Evolutionary conservation across 805 yeast species (phyloP).

Genomic region (Candida qinlingensis): DNA sequence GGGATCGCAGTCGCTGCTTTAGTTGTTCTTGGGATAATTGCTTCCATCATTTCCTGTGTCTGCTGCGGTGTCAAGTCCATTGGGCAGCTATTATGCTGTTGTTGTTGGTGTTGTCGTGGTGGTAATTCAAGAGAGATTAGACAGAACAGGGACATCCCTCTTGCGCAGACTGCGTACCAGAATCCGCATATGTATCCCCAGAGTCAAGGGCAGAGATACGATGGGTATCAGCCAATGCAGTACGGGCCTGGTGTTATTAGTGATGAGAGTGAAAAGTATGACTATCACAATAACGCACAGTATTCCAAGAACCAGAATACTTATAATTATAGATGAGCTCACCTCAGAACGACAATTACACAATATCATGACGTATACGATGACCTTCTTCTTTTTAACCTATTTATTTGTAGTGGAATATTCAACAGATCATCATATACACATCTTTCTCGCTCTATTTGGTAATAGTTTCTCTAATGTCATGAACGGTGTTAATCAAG

Average conservation of each 20-base stretch:
- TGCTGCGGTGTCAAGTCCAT: slow-evolving; percentile 53
- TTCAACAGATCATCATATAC: no score
- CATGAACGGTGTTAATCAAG: slow-evolving; percentile 17
- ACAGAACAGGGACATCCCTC: slow-evolving; percentile 7
- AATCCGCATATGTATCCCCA: slow-evolving; percentile 21
- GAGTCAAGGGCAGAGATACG: slow-evolving; percentile 3
- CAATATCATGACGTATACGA: no score
- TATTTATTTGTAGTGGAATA: no score
- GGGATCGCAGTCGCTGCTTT: slow-evolving; percentile 57
- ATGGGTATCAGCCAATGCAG: background rate
- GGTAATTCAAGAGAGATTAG: background rate
- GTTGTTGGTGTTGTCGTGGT: slow-evolving; percentile 31
- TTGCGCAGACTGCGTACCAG: slow-evolving; percentile 10
- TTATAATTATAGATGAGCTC: background rate
- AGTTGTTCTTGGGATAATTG: slow-evolving; percentile 49
- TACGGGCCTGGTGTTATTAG: slow-evolving; percentile 17
- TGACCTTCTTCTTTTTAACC: no score
- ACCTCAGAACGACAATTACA: background rate
- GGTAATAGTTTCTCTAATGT: slow-evolving; percentile 17
- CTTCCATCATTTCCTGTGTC: slow-evolving; percentile 49
- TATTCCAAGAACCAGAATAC: background rate
- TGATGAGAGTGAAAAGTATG: slow-evolving; percentile 8
- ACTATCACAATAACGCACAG: background rate
- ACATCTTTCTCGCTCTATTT: slow-evolving; percentile 1
- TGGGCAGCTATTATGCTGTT: slow-evolving; percentile 47